Percentiles rank a stretch among this genome's conserved stretches.
Conservation (phyloP, 306 rosid genomes). For the Crataegus laevigata region DNA sequence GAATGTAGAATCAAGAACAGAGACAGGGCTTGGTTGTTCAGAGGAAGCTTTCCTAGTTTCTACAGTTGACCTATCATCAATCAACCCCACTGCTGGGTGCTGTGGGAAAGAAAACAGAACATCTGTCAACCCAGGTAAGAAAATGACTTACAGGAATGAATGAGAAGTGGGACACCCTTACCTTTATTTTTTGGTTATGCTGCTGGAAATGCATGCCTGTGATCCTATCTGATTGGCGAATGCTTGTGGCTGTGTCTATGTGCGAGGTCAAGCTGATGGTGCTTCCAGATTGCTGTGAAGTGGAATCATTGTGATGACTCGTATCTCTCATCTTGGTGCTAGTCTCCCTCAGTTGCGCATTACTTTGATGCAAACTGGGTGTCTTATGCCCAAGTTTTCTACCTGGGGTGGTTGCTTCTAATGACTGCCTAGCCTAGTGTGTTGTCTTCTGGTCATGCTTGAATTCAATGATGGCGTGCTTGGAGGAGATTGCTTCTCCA, state of each 20-base stretch:
- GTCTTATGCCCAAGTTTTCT: slow-evolving; percentile 34
- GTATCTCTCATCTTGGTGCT: slow-evolving; percentile 27
- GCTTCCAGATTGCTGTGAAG: slow-evolving; percentile 44
- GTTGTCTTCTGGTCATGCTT: slow-evolving; percentile 33
- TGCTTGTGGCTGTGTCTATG: slow-evolving; percentile 23
- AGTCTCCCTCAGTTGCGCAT: slow-evolving; percentile 25
- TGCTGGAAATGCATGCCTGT: slow-evolving; percentile 20
- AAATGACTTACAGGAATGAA: neutral
- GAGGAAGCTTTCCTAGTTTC: slow-evolving; percentile 30
- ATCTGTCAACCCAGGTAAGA: slow-evolving; percentile 11
- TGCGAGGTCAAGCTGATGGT: slow-evolving; percentile 26
- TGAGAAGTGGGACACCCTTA: slow-evolving; percentile 23
- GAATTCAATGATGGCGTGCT: slow-evolving; percentile 36
- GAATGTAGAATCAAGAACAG: slow-evolving; percentile 84
- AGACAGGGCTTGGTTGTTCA: slow-evolving; percentile 89
- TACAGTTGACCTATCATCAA: slow-evolving; percentile 23
- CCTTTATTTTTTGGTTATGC: slow-evolving; percentile 32
- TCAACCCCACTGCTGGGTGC: slow-evolving; percentile 25
- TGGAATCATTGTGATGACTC: slow-evolving; percentile 28
- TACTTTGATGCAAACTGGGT: slow-evolving; percentile 34
- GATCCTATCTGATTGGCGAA: slow-evolving; percentile 27
- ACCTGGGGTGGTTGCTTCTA: slow-evolving; percentile 31
- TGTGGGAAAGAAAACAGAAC: slow-evolving; percentile 32
- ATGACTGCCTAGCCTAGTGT: slow-evolving; percentile 22
- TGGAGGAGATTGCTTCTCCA: slow-evolving; percentile 59